Percentiles rank a stretch among this genome's conserved stretches.
Evolutionary conservation across 177 flowering plant genomes (phyloP).

Genomic region (Vitis hybrid): DNA sequence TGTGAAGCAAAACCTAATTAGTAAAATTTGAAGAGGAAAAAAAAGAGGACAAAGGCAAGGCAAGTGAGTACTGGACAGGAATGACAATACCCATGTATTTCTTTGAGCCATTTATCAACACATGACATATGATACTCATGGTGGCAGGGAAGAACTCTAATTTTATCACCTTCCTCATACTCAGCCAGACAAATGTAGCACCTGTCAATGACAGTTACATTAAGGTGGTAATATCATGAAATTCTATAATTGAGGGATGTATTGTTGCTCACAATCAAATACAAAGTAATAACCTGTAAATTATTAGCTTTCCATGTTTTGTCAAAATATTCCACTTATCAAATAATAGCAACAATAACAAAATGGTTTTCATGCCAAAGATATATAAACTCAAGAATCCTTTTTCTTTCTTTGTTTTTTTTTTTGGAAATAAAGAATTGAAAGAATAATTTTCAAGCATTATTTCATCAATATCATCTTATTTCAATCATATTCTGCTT

Average conservation of each 20-base stretch:
- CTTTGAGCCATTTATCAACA: slow-evolving; percentile 89
- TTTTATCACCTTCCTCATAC: slow-evolving; percentile 76
- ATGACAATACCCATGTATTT: slow-evolving; percentile 63
- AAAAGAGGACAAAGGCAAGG: neutral
- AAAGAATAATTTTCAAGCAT: no score
- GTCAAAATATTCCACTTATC: neutral
- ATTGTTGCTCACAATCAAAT: no score
- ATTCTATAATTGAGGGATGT: no score
- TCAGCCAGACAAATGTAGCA: slow-evolving; percentile 84
- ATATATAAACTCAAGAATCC: no score
- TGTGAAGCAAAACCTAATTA: slow-evolving; percentile 22
- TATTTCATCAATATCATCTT: no score
- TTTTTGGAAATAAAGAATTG: no score
- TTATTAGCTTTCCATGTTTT: no score
- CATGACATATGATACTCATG: slow-evolving; percentile 79
- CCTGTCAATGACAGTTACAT: slow-evolving; percentile 25
- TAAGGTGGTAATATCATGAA: neutral
- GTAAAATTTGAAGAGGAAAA: neutral
- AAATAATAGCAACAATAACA: neutral
- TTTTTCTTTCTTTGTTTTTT: no score
- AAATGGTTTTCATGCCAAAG: no score
- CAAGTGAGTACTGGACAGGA: neutral
- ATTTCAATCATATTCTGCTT: no score
- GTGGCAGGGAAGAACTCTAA: slow-evolving; percentile 73
- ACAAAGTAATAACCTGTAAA: no score